phyloP scores from a whole-genome alignment of 495 filamentous ascomycete genomes.

The Aspergillus homomorphus region DNA sequence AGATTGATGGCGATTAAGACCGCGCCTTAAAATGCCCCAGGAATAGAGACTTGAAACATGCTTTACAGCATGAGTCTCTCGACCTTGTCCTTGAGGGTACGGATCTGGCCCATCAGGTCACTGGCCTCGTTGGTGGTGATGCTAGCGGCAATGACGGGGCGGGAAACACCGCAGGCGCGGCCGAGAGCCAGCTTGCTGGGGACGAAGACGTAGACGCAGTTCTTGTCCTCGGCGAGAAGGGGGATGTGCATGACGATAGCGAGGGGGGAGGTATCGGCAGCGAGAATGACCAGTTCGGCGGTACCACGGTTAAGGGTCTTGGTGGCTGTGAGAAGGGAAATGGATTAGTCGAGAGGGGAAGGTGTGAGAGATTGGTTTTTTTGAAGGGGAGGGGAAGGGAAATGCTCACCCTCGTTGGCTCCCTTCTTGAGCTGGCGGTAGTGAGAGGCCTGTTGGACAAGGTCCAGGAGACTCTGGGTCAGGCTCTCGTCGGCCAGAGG shows the following conservation, averaged over 20 bases:
- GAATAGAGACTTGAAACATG: not conserved
- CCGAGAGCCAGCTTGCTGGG: conserved; percentile 72
- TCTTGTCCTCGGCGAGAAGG: conserved; percentile 82
- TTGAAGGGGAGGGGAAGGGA: not conserved
- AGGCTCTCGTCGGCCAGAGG: conserved; percentile 81
- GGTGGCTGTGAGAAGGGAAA: conserved; percentile 50
- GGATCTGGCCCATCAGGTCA: conserved; percentile 82
- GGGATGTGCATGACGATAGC: conserved; percentile 91
- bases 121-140: conserved; percentile 93
- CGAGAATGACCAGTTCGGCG: conserved; percentile 81
- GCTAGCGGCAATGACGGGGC: conserved; percentile 80
- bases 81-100: conserved; percentile 86
- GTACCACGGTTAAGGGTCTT: conserved; percentile 89
- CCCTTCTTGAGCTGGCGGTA: conserved; percentile 89
- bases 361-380: too few species aligned
- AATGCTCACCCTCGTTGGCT: conserved; percentile 44
- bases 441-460: conserved; percentile 82
- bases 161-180: conserved; percentile 67
- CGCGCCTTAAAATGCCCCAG: too few species aligned
- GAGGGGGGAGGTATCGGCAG: conserved; percentile 82
- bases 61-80: conserved; percentile 92
- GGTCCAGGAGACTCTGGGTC: conserved; percentile 77
- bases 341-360: not conserved
- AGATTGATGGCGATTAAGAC: too few species aligned
- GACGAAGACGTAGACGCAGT: conserved; percentile 65